A percentile compares a stretch with the other conserved stretches of the same genome.
These are phyloP conservation scores for Tylopilus intermedius DNA, from an alignment of 768 basidiomycete genomes.

Conservation along the genomic window DNA sequence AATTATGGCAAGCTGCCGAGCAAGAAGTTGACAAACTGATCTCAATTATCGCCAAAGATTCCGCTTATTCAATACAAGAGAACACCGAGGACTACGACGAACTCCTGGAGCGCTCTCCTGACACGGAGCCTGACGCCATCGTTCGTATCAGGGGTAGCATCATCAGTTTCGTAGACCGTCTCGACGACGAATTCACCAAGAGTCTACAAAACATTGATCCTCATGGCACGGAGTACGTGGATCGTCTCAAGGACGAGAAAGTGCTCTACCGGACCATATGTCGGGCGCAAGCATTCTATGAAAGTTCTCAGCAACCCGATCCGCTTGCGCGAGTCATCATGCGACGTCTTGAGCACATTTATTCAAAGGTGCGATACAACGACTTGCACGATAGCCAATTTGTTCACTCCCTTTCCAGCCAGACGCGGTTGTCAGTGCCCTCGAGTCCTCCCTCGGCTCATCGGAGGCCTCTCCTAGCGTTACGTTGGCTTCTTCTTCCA, in stretches of 20 bases:
- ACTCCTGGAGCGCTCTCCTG: constrained; percentile 72
- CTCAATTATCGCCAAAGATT: constrained; percentile 65
- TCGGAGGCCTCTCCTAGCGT: constrained; percentile 60
- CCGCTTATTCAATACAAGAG: constrained; percentile 81
- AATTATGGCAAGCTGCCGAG: constrained; percentile 85
- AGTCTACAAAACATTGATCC: constrained; percentile 98
- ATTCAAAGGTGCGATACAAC: constrained; percentile 71
- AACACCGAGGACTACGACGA: constrained; percentile 90
- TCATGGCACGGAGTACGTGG: constrained; percentile 98
- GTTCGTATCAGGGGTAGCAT: constrained; percentile 92
- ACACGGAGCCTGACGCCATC: constrained; percentile 60
- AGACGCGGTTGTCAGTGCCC: constrained; percentile 84
- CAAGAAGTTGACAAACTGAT: constrained; percentile 86
- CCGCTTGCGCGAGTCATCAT: constrained; percentile 85
- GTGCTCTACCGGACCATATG: constrained; percentile 90
- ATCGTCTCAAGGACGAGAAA: constrained; percentile 93
- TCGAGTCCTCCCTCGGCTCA: constrained; percentile 65
- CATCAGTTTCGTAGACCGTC: constrained; percentile 91
- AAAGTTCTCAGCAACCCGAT: constrained; percentile 70
- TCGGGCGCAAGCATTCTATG: constrained; percentile 88
- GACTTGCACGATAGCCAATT: background rate
- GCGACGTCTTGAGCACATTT: constrained; percentile 95
- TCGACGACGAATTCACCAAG: constrained; percentile 98
- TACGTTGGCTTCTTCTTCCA: constrained; percentile 48
- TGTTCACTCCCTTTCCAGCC: constrained; percentile 51